Base-by-base conservation (phyloP, 129 eudicot species). In the Rutidosis leptorrhynchoides region DNA sequence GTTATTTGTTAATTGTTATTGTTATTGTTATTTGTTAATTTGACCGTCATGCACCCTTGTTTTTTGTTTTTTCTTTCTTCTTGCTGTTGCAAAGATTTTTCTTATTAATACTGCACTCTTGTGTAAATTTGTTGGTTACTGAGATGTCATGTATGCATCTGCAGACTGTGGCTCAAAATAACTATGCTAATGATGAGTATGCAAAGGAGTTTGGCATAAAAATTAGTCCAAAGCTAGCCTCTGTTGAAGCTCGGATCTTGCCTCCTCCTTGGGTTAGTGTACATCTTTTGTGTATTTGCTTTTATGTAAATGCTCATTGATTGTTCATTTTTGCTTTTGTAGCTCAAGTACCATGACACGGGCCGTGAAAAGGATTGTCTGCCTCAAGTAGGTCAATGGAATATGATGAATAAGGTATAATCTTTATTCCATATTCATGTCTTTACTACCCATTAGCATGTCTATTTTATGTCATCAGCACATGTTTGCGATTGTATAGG, bases 351-450 rank as follows among this genome's bases (percentile, higher is more conserved):
- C 77, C 97, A 90, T 37, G 97, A 90, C 71, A 84, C 80, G 15
- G 97, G 97, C n/a, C 89, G 87, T 64, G 97, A 90, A 56, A 90
- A 87, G 70, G 93, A 87, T 77, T 90, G 97, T 73, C 69, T 90
- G 69, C 97, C 97, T 60, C 95, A 90, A 84, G 95, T 90, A 32
- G 97, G 97, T 72, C 97, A 90, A 76, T 90, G 97, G 97, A 90
- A 90, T 42, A 90, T 90, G 97, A 83, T 84, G 87, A 87, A 90
- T 60, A 90, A 90, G 90, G 97, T 90, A 77, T 8, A 46, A 15
- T 19, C 40, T 29, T 23, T 64, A 58, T 33, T 49, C 26, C 22
- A 16, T 30, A 65, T 45, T 17, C 27, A 45, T 16, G n/a, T 16
- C 33, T 2, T 63, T n/a, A n/a, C n/a, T 40, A 63, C 68, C 7